Conservation (phyloP, 1,139 yeast genomes). For the Pichia sp. region DNA sequence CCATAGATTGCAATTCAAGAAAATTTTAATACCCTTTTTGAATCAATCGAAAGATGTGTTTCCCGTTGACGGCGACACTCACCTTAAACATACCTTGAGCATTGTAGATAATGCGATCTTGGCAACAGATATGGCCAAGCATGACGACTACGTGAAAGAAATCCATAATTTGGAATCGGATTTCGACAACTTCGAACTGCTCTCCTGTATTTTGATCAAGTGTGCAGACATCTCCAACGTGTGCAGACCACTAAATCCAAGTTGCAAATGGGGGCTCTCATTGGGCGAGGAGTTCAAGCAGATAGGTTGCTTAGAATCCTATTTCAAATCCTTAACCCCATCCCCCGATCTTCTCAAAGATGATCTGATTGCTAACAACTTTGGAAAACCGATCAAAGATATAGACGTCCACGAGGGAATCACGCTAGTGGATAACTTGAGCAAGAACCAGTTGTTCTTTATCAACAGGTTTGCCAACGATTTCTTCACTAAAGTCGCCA, state of each 20-base stretch:
- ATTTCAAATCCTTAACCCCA: constrained; percentile 29
- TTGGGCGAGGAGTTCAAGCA: constrained; percentile 75
- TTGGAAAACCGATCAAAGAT: constrained; percentile 14
- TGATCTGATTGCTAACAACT: constrained; percentile 1
- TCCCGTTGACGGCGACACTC: neutral
- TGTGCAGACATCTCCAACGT: constrained; percentile 95
- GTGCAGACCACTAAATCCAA: constrained; percentile 68
- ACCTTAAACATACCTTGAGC: neutral
- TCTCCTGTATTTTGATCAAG: constrained; percentile 69
- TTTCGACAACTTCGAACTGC: constrained; percentile 33
- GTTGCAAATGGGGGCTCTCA: constrained; percentile 82
- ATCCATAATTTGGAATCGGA: constrained; percentile 29
- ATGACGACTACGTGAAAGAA: constrained; percentile 64
- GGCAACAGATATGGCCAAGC: constrained; percentile 95
- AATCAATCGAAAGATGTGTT: neutral
- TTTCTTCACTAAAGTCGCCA: constrained; percentile 61
- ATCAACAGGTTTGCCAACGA: constrained; percentile 77
- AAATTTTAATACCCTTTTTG: constrained; percentile 34
- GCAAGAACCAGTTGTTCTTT: constrained; percentile 80
- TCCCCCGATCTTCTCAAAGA: constrained; percentile 10
- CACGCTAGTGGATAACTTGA: constrained; percentile 45
- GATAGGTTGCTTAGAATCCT: constrained; percentile 51
- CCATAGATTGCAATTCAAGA: constrained; percentile 70
- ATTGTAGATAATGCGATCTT: constrained; percentile 31
- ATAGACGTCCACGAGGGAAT: constrained; percentile 39